phyloP scores from a whole-genome alignment of 352 stramenopile genomes.

The Poterioochromonas sp. region DNA sequence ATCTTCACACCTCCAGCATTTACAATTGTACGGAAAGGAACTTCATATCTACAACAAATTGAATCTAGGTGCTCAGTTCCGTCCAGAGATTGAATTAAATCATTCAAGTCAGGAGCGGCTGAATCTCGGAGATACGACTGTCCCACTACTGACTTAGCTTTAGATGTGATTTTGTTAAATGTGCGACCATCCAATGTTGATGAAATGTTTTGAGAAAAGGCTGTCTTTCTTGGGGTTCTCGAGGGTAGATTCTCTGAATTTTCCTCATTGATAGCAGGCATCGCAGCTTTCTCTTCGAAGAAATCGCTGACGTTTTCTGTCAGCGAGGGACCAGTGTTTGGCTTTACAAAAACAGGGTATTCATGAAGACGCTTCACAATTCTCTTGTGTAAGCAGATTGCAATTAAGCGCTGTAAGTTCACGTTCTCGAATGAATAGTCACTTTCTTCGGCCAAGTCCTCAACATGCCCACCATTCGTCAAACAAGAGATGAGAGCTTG shows the following conservation, averaged over 20 bases:
- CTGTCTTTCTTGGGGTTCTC: neutral
- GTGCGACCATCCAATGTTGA: neutral
- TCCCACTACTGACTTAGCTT: neutral
- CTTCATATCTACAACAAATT: neutral
- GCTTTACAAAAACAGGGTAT: constrained; percentile 19
- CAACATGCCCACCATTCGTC: neutral
- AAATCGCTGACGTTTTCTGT: too few species aligned
- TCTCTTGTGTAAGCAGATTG: neutral
- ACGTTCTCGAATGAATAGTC: neutral
- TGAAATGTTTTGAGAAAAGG: neutral
- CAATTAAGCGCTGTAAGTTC: constrained; percentile 9
- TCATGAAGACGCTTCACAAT: constrained; percentile 19
- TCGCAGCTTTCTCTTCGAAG: too few species aligned
- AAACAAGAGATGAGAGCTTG: neutral
- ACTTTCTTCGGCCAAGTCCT: too few species aligned
- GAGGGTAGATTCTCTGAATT: neutral
- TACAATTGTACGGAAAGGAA: neutral
- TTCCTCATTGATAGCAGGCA: neutral
- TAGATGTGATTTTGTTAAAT: neutral
- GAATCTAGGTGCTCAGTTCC: neutral
- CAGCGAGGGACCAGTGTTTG: neutral
- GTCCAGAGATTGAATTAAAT: neutral
- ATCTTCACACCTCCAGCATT: neutral
- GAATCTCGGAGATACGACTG: neutral
- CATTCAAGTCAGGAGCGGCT: neutral